Conservation (phyloP, 164 flowering plant genomes). For the Chimonanthus praecox region DNA sequence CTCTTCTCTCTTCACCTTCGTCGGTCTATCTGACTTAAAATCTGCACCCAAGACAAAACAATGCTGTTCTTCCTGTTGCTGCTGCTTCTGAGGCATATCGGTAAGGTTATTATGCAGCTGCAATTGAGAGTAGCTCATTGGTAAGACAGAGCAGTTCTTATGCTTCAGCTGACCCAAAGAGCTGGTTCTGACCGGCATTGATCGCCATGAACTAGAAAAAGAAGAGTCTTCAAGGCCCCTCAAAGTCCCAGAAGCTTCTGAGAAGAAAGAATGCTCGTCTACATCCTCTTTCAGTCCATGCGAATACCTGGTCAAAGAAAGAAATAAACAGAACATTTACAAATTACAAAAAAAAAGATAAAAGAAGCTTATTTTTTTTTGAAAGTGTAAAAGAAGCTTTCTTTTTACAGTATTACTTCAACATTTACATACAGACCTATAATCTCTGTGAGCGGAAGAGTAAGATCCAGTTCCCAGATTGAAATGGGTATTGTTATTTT, state of each 20-base stretch:
- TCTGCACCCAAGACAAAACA: constrained; percentile 39
- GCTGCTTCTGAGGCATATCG: constrained; percentile 7
- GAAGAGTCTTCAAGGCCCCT: constrained; percentile 14
- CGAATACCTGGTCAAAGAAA: constrained; percentile 19
- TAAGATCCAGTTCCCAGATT: constrained; percentile 25
- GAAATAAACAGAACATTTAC: too few species aligned
- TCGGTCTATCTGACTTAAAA: constrained; percentile 23
- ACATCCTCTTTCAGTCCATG: constrained; percentile 27
- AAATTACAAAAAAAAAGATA: neutral
- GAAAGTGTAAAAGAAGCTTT: neutral
- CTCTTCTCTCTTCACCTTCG: constrained; percentile 20
- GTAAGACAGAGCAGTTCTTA: constrained; percentile 4
- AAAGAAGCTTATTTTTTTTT: neutral
- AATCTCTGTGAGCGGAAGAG: constrained; percentile 24
- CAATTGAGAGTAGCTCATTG: constrained; percentile 12
- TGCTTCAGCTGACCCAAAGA: constrained; percentile 10
- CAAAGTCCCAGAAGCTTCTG: constrained; percentile 23
- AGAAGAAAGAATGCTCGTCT: constrained; percentile 32
- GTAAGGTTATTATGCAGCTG: constrained; percentile 6
- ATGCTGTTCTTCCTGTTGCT: constrained; percentile 19
- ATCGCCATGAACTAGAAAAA: constrained; percentile 10
- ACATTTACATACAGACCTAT: constrained; percentile 22
- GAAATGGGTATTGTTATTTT: constrained; percentile 16
- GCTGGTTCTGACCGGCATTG: constrained; percentile 15
- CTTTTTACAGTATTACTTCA: neutral